These are phyloP conservation scores for Globisporangium orthogonon DNA, from an alignment of 352 stramenopile genomes.

Conservation along the genomic window DNA sequence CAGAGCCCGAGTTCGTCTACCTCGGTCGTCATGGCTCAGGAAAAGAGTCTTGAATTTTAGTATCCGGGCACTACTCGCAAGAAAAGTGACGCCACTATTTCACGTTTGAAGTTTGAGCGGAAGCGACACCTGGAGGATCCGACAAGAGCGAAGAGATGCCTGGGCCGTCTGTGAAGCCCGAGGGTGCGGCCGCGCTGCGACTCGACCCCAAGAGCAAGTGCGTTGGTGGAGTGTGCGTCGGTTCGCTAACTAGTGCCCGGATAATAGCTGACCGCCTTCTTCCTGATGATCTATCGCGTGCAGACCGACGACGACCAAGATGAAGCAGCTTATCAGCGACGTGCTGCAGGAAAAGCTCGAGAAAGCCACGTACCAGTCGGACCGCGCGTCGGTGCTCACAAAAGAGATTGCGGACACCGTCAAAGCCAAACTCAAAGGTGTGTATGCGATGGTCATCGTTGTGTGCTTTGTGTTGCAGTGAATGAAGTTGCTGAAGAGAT, in stretches of 20 bases:
- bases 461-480: neutral
- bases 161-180: conserved; percentile 21
- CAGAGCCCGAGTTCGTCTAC: conserved; percentile 22
- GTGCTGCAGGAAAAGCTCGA: conserved; percentile 68
- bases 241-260: neutral
- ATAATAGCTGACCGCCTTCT: neutral
- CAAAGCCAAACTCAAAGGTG: conserved; percentile 81
- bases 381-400: conserved; percentile 64
- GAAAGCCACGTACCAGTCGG: conserved; percentile 56
- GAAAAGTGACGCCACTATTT: neutral
- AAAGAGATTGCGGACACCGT: conserved; percentile 86
- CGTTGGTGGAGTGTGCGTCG: neutral
- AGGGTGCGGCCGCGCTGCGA: conserved; percentile 36
- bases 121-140: neutral
- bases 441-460: neutral
- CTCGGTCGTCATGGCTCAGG: neutral
- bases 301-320: conserved; percentile 71
- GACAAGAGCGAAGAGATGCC: conserved; percentile 21
- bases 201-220: conserved; percentile 57
- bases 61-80: too few relatives aligned
- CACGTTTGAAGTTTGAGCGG: neutral
- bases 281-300: neutral
- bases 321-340: conserved; percentile 69
- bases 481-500: neutral
- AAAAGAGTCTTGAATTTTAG: too few relatives aligned